Evolutionary conservation across 2,329 filamentous ascomycete species (phyloP), one percentile per base, ranked within the genome.

Genomic region (Shiraia sp.): DNA sequence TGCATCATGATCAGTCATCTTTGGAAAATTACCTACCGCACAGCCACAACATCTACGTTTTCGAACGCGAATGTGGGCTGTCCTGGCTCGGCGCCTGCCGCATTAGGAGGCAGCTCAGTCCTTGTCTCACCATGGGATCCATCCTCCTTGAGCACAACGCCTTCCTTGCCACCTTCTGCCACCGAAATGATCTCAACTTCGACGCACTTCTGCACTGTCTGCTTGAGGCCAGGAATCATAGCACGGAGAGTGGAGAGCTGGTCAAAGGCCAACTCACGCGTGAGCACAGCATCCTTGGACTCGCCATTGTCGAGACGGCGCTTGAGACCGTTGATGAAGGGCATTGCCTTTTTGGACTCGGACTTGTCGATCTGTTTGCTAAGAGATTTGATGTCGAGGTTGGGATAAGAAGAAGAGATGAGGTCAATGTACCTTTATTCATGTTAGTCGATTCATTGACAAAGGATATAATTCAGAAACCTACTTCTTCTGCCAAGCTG

Each of bases 331-430:
- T 97, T 91, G 35, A 96, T 85, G 64, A 96, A 97, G 0, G 93
- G 93, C 92, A 97, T 97, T 2, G 90, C 92, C 75, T 95, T 93
- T 82, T 97, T 99, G 80, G 90, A 90, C 73, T 95, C 88, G 63
- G 90, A 78, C 77, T 95, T 95, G 56, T 83, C 83, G 43, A 96
- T 85, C 63, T 84, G 81, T 54, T 83, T 84, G 60, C 84, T 88
- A 32, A 96, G 76, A 42, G 82, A 83, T 76, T 95, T 95, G 68
- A 95, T 88, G 63, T 95, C 85, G 52, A 87, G 84, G 51, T 61
- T 55, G n/a, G 55, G 53, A 34, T 59, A 61, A 12, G 58, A 53
- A 28, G 50, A 47, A 31, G 52, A 57, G 36, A 68, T 47, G 30
- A 69, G 45, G 34, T 65, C 57, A 19, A 68, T 62, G 52, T 69